A percentile compares a stretch with the other conserved stretches of the same genome.
phyloP scores from a whole-genome alignment of 2,329 filamentous ascomycete genomes.

The Trichoderma breve region DNA sequence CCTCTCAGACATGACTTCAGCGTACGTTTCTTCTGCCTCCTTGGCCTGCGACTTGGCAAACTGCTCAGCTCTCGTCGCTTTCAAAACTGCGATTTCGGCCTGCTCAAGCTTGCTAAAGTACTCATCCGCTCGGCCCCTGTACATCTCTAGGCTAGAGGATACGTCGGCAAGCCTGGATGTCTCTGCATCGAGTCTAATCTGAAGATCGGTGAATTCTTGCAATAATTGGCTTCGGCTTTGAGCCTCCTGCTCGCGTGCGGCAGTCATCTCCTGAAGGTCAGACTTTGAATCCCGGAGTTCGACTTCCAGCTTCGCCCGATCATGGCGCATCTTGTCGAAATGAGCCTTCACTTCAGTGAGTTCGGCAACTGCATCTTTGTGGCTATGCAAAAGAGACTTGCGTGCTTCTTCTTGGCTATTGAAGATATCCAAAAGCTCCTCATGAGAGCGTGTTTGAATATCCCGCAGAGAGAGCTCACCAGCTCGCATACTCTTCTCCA shows the following conservation, averaged over 20 bases:
- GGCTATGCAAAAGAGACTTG: constrained; percentile 74
- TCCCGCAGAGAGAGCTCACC: constrained; percentile 88
- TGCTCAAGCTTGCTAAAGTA: constrained; percentile 98
- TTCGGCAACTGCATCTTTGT: constrained; percentile 82
- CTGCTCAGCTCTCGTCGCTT: constrained; percentile 86
- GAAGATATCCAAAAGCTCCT: constrained; percentile 88
- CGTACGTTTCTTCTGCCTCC: constrained; percentile 89
- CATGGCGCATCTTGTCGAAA: constrained; percentile 82
- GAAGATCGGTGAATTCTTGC: constrained; percentile 88
- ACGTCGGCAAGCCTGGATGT: constrained; percentile 82
- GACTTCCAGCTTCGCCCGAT: constrained; percentile 75
- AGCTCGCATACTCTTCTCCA: constrained; percentile 82
- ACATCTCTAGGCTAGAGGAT: constrained; percentile 77
- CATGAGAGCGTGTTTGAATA: constrained; percentile 88
- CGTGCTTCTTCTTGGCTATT: constrained; percentile 91
- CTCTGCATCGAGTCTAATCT: constrained; percentile 89
- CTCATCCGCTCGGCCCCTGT: constrained; percentile 89
- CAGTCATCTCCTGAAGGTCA: constrained; percentile 76
- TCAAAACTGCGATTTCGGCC: constrained; percentile 91
- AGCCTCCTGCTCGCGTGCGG: constrained; percentile 80
- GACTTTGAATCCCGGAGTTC: constrained; percentile 81
- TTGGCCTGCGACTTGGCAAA: constrained; percentile 87
- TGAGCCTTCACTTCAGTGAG: constrained; percentile 82
- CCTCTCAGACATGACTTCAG: constrained; percentile 85
- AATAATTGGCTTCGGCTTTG: constrained; percentile 85